Base-by-base conservation (phyloP, 495 filamentous ascomycete species). In the Pseudoneurospora amorphoporcata region DNA sequence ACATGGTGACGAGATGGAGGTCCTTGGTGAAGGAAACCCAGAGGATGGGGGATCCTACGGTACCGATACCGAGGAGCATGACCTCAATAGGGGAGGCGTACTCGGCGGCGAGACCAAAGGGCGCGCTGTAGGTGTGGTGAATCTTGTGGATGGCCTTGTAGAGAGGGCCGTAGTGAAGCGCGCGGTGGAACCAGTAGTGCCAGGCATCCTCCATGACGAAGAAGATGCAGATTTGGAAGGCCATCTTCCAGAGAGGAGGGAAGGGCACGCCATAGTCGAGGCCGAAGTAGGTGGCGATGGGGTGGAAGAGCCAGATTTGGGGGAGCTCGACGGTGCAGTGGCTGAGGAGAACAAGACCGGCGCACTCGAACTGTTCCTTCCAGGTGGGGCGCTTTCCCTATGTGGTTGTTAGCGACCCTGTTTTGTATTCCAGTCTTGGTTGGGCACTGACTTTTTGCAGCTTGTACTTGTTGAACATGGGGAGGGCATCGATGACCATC, bases 271-370 rank as follows among this genome's bases (percentile, higher is more conserved):
- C 88, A 72, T 92, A 97, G 23, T 89, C 86, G 79, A 99, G 90
- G 76, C 96, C 96, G 80, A 93, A 94, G 81, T 88, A 96, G 79
- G 94, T 91, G 42, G 94, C 95, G 88, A 98, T 90, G n/a, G 95
- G 95, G 83, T 99, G 95, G 87, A 99, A 99, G 72, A 98, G 88
- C 95, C 95, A 99, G 78, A 99, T 99, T 82, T 98, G 96, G 53
- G 95, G 95, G 4, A 99, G 86, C 80, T 99, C 95, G 75, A 98
- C 95, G 61, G 95, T 98, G 83, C 97, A 95, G 82, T 99, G 95
- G 77, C 88, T 91, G 71, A 99, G 84, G 68, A 99, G 89, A 45
- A 99, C 95, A 73, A 98, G 88, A 74, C 88, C 90, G 17, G 95
- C 94, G 82, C 95, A 99, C 74, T 93, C 88, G 92, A 92, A 97